Evolutionary conservation across 2,329 filamentous ascomycete genomes (phyloP), one percentile per base, ranked within the genome.

Genomic region (Hymenoscyphus albidus): DNA sequence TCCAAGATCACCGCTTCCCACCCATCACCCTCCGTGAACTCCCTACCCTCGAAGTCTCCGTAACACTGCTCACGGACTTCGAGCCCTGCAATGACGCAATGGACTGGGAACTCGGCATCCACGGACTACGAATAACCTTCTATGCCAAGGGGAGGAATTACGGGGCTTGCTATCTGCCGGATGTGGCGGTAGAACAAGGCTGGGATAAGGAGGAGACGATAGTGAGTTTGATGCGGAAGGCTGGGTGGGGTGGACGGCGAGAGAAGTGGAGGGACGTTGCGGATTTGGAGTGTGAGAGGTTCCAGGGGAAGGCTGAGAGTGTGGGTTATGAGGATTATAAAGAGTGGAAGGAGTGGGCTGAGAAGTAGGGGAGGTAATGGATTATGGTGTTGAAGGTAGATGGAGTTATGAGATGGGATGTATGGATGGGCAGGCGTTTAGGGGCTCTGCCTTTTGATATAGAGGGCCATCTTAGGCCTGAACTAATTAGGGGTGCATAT

Each of bases 161-260:
- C 74, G 91, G 93, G 16, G 85, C 92, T 0, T 97, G 95, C 0
- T 99, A 98, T 74, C 83, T 99, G 14, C 95, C 95, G 0, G 92
- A 97, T 75, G 93, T 99, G 5, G 90, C 94, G 10, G 80, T 85
- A 0, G 95, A 99, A 80, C 95, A 98, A 76, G 93, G 92, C 16
- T 99, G 95, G 95, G 91, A 85, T 12, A 93, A 95, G 77, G 93
- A 98, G 75, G 92, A 98, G 82, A 91, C 94, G 0, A 77, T 99
- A 2, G 83, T 93, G 62, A 96, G 91, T 77, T 79, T 98, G 74
- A 95, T 97, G 89, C 84, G 92, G 65, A 99, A 99, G 82, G 93
- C 93, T 0, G 95, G 95, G 1, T 99, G 93, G 93, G 84, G 83
- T 64, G 93, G 92, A 0, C 77, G 79, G 56, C 79, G 74, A 73